Percentiles rank a stretch among this genome's conserved stretches.
Evolutionary conservation across 164 flowering plant species (phyloP).

Genomic region (Piper betle): DNA sequence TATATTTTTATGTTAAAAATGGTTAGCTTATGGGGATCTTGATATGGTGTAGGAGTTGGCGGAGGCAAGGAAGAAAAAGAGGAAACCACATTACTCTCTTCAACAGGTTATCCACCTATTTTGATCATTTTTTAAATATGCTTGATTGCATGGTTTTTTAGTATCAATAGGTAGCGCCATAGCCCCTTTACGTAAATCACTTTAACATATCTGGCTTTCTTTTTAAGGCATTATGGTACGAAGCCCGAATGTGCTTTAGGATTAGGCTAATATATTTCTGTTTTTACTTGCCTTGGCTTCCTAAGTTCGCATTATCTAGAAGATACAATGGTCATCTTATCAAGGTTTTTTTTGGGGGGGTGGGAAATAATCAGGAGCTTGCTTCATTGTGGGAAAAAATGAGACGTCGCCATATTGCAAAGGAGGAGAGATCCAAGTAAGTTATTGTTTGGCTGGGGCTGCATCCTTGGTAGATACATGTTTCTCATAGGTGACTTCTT

Average conservation of each 20-base stretch:
- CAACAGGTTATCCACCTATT: conserved; percentile 41
- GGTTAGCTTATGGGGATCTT: neutral
- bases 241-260: neutral
- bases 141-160: neutral
- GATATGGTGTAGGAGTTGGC: conserved; percentile 50
- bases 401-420: conserved; percentile 62
- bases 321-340: neutral
- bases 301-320: too few species aligned
- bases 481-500: neutral
- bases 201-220: neutral
- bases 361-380: conserved; percentile 45
- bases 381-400: conserved; percentile 86
- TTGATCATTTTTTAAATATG: neutral
- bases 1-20: neutral
- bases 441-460: conserved; percentile 1
- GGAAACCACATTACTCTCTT: conserved; percentile 70
- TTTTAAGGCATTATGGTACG: neutral
- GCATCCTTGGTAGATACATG: neutral
- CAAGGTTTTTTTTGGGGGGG: too few species aligned
- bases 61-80: conserved; percentile 78
- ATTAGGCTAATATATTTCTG: neutral
- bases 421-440: conserved; percentile 83
- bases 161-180: neutral
- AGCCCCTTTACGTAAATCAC: neutral
- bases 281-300: neutral